Evolutionary conservation across 1,284 basidiomycete genomes (phyloP).

Genomic region (Tetrapyrgos nigripes): DNA sequence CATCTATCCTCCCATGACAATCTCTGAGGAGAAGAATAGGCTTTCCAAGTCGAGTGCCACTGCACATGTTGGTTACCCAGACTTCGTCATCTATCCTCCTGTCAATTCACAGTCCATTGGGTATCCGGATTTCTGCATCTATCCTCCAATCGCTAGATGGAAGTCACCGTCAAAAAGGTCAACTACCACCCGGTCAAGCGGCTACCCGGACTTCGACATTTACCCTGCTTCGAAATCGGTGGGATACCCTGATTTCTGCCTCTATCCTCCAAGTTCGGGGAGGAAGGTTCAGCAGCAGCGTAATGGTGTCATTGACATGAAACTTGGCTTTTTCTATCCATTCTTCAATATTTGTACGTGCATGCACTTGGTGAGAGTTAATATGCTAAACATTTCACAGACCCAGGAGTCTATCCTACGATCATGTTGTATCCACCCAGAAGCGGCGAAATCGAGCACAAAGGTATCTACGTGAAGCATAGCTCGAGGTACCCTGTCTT

Average conservation of each 20-base stretch:
- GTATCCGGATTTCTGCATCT: constrained; percentile 23
- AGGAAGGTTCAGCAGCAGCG: background rate
- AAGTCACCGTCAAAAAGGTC: background rate
- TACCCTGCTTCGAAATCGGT: constrained; percentile 8
- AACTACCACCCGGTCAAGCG: background rate
- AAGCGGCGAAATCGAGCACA: too few relatives aligned
- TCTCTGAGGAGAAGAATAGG: too few relatives aligned
- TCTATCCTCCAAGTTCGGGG: background rate
- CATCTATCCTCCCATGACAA: constrained; percentile 24
- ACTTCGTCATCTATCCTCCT: too few relatives aligned
- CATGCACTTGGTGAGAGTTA: background rate
- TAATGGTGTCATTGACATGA: background rate
- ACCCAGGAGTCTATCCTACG: constrained; percentile 42
- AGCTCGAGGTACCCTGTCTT: constrained; percentile 35
- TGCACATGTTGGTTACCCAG: background rate
- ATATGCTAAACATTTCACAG: constrained; percentile 16
- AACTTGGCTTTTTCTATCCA: constrained; percentile 4
- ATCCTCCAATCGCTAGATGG: constrained; percentile 22
- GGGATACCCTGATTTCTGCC: constrained; percentile 6
- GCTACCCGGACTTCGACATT: constrained; percentile 6
- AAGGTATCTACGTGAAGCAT: constrained; percentile 3
- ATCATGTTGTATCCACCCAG: constrained; percentile 35
- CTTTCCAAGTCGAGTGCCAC: background rate
- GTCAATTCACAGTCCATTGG: background rate
- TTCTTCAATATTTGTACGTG: constrained; percentile 15